Percentiles rank a stretch among this genome's conserved stretches.
These are phyloP conservation scores for Xylariaceae sp. DNA, from an alignment of 2,329 filamentous ascomycete species.

Conservation along the genomic window DNA sequence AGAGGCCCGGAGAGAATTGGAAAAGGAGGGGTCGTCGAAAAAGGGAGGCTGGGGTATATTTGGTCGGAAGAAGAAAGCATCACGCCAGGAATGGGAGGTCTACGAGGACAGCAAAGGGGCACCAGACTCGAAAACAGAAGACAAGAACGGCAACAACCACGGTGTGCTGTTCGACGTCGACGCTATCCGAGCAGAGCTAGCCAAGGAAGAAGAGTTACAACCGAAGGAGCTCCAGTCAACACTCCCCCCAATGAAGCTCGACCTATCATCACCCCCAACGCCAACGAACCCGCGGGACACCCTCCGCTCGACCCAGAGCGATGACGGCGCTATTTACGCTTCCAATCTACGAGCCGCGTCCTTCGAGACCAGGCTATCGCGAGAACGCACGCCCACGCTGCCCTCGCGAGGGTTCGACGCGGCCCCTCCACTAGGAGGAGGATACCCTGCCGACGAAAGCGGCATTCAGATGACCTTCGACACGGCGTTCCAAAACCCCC, in stretches of 20 bases:
- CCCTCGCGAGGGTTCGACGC: slow-evolving; percentile 23
- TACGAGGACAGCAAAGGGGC: slow-evolving; percentile 69
- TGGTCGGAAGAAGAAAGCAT: slow-evolving; percentile 75
- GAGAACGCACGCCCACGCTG: slow-evolving; percentile 35
- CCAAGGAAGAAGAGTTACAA: slow-evolving; percentile 63
- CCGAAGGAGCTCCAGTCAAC: slow-evolving; percentile 86
- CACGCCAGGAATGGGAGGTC: slow-evolving; percentile 92
- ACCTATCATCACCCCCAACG: slow-evolving; percentile 48
- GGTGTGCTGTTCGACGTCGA: slow-evolving; percentile 92
- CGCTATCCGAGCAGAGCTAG: slow-evolving; percentile 85
- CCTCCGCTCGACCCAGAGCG: slow-evolving; percentile 37
- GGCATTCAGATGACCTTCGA: slow-evolving; percentile 75
- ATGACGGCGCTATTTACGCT: too few relatives aligned
- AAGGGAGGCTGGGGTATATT: slow-evolving; percentile 68
- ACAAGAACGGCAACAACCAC: slow-evolving; percentile 55
- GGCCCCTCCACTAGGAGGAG: slow-evolving; percentile 43
- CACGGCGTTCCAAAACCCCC: slow-evolving; percentile 56
- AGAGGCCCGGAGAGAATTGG: slow-evolving; percentile 84
- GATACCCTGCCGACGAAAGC: slow-evolving; percentile 38
- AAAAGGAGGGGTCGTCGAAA: slow-evolving; percentile 73
- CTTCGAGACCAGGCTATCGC: slow-evolving; percentile 27
- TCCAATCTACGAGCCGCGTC: slow-evolving; percentile 27
- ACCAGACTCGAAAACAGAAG: slow-evolving; percentile 42
- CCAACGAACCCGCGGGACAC: slow-evolving; percentile 37
- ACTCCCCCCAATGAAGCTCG: slow-evolving; percentile 85